Percentiles rank a stretch among this genome's conserved stretches.
Conservation (phyloP, 208 protist genomes). For the Wallacemonas rigidus region DNA sequence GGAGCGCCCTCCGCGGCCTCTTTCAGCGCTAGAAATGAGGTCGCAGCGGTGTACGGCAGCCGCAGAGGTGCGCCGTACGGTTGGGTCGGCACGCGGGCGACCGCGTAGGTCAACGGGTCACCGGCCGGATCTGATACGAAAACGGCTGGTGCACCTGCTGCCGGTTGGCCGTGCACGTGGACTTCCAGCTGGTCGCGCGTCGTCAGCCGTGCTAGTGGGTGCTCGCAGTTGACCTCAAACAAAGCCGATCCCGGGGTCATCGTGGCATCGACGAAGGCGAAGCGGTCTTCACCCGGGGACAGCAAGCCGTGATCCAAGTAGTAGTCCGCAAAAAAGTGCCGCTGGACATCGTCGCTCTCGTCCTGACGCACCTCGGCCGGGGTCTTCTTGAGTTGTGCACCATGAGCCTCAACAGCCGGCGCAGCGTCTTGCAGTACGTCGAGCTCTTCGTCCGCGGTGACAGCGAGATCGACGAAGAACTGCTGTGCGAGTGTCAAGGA, state of each 20-base stretch:
- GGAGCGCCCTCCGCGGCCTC: conserved; percentile 3
- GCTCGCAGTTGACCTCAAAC: conserved; percentile 53
- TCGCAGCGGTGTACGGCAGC: conserved; percentile 38
- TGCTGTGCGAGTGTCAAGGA: conserved; percentile 50
- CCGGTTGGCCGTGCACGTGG: conserved; percentile 19
- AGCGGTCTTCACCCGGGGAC: conserved; percentile 15
- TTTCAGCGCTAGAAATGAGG: conserved; percentile 23
- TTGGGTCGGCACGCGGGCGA: conserved; percentile 47
- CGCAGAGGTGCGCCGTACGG: conserved; percentile 35
- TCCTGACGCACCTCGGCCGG: conserved; percentile 59
- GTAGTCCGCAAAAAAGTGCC: conserved; percentile 76
- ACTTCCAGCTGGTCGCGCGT: conserved; percentile 63
- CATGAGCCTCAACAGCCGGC: not conserved
- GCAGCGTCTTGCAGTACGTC: conserved; percentile 26
- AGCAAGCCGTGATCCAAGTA: conserved; percentile 71
- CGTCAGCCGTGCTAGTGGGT: conserved; percentile 58
- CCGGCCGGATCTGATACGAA: conserved; percentile 31
- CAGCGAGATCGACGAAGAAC: conserved; percentile 71
- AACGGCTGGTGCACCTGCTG: conserved; percentile 9
- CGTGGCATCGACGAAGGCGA: conserved; percentile 65
- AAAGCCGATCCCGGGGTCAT: conserved; percentile 45
- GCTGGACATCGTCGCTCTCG: conserved; percentile 59
- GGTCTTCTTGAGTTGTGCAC: not conserved
- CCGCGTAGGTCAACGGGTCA: conserved; percentile 41
- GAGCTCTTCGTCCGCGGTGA: conserved; percentile 60